phyloP scores from a whole-genome alignment of 805 yeast species.

The Ogataea chonburiensis region DNA sequence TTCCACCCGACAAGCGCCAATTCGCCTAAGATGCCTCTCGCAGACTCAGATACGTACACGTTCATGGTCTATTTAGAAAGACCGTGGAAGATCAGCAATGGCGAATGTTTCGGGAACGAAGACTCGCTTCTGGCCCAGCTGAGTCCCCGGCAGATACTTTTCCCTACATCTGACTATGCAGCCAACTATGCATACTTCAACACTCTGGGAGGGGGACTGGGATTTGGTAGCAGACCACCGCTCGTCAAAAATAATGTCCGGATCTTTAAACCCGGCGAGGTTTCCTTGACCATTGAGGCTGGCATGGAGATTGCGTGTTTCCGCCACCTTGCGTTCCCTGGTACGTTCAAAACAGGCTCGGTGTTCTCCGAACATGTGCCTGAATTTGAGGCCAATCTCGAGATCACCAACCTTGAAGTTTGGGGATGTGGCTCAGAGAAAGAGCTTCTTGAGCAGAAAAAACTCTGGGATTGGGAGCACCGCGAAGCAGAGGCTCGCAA shows the following conservation, averaged over 20 bases:
- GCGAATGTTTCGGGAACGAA: slow-evolving; percentile 67
- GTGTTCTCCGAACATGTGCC: slow-evolving; percentile 27
- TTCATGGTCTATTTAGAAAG: slow-evolving; percentile 64
- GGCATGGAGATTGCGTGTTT: slow-evolving; percentile 79
- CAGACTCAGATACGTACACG: slow-evolving; percentile 38
- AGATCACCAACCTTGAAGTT: slow-evolving; percentile 76
- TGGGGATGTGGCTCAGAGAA: slow-evolving; percentile 88
- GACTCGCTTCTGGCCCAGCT: slow-evolving; percentile 61
- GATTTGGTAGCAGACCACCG: slow-evolving; percentile 76
- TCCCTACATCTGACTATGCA: slow-evolving; percentile 26
- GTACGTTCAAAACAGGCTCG: slow-evolving; percentile 43
- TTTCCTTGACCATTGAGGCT: slow-evolving; percentile 75
- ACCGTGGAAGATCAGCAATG: slow-evolving; percentile 79
- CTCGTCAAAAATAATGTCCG: slow-evolving; percentile 43
- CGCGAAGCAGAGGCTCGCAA: slow-evolving; percentile 79
- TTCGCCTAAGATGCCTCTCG: slow-evolving; percentile 13
- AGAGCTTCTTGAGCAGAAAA: slow-evolving; percentile 73
- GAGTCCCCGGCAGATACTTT: slow-evolving; percentile 63
- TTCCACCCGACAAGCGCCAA: slow-evolving; percentile 29
- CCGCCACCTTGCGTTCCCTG: slow-evolving; percentile 62
- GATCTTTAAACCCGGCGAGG: slow-evolving; percentile 63
- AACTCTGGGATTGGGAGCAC: slow-evolving; percentile 90
- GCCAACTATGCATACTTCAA: slow-evolving; percentile 58
- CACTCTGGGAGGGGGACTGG: slow-evolving; percentile 76
- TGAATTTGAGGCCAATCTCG: slow-evolving; percentile 67